These are phyloP conservation scores for Cercospora sp. DNA, from an alignment of 2,329 filamentous ascomycete genomes.

Conservation along the genomic window DNA sequence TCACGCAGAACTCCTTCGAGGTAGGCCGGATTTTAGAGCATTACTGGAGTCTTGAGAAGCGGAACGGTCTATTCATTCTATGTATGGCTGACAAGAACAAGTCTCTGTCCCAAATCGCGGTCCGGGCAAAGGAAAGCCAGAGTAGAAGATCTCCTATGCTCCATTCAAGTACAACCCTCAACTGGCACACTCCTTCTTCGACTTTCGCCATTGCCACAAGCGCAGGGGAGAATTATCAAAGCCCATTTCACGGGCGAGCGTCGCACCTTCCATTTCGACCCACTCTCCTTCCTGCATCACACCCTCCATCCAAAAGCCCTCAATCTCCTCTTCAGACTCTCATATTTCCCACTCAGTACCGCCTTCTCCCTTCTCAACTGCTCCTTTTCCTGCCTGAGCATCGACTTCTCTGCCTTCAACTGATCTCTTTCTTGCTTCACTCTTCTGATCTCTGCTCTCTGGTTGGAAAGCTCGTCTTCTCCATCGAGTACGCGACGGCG, in stretches of 20 bases:
- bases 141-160: neutral
- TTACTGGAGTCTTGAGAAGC: neutral
- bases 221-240: neutral
- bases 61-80: neutral
- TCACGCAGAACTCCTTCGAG: neutral
- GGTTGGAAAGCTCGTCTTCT: conserved; percentile 2
- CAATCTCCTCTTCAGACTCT: neutral
- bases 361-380: conserved; percentile 11
- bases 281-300: neutral
- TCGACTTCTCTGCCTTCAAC: neutral
- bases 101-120: neutral
- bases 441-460: neutral
- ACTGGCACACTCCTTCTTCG: neutral
- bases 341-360: neutral
- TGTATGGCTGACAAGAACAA: neutral
- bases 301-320: neutral
- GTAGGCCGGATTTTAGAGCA: neutral
- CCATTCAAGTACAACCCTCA: neutral
- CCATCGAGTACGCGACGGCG: conserved; percentile 15
- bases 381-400: conserved; percentile 11
- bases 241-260: neutral
- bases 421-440: conserved; percentile 10
- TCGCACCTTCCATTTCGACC: neutral
- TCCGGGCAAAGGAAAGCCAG: neutral
- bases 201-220: neutral